Percentiles rank a stretch among this genome's conserved stretches.
Conservation (phyloP, 2,329 filamentous ascomycete genomes). For the Mollisia scopiformis region DNA sequence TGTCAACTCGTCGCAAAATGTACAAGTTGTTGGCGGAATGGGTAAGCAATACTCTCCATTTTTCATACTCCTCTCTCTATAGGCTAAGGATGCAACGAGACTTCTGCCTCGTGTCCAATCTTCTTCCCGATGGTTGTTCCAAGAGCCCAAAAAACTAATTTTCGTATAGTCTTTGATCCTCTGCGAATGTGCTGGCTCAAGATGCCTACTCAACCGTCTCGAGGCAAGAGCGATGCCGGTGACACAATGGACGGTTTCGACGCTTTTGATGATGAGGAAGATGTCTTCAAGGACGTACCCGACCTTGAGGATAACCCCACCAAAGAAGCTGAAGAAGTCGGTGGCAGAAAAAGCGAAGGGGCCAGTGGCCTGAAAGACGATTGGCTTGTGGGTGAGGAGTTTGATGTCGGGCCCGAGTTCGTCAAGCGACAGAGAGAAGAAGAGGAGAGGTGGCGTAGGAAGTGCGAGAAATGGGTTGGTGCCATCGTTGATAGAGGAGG, state of each 20-base stretch:
- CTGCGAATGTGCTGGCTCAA: conserved; percentile 98
- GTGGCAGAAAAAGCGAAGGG: conserved; percentile 57
- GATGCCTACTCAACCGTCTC: conserved; percentile 52
- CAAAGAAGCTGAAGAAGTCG: conserved; percentile 45
- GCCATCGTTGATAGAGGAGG: conserved; percentile 52
- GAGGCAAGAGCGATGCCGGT: conserved; percentile 50
- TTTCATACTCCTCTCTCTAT: no score
- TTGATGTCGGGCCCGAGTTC: conserved; percentile 95
- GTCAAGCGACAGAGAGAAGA: conserved; percentile 87
- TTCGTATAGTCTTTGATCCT: conserved; percentile 97
- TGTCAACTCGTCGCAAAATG: conserved; percentile 79
- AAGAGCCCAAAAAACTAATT: no score
- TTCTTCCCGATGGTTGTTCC: no score
- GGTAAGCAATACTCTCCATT: no score
- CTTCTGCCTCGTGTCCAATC: no score
- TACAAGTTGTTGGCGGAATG: conserved; percentile 97
- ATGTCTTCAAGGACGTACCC: conserved; percentile 93
- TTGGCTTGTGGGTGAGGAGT: conserved; percentile 92
- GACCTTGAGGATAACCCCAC: conserved; percentile 72
- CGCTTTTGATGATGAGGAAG: conserved; percentile 82
- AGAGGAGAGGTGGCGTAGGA: conserved; percentile 87
- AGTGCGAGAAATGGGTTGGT: conserved; percentile 84
- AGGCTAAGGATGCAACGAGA: no score
- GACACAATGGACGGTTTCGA: conserved; percentile 68
- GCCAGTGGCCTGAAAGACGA: conserved; percentile 61